Percentiles rank a stretch among this genome's conserved stretches.
These are phyloP conservation scores for Achaetomiella virescens DNA, from an alignment of 495 filamentous ascomycete genomes.

Conservation along the genomic window DNA sequence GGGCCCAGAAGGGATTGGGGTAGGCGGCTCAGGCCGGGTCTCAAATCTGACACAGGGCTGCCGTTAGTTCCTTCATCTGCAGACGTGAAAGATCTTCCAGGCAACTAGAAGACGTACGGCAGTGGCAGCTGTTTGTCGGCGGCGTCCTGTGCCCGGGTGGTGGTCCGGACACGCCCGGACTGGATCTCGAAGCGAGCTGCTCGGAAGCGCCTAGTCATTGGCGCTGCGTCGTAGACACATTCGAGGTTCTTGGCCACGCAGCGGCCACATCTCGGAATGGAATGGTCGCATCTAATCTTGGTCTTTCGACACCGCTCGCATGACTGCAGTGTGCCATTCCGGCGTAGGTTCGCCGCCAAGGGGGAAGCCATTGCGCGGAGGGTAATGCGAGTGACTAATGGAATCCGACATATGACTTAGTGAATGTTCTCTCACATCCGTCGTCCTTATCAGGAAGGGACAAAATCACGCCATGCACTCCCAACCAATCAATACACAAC, in stretches of 20 bases:
- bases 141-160: constrained; percentile 1
- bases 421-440: background rate
- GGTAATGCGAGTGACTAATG: background rate
- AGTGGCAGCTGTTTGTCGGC: constrained; percentile 1
- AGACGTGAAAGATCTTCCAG: background rate
- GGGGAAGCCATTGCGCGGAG: background rate
- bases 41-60: background rate
- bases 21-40: background rate
- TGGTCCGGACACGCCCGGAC: constrained; percentile 2
- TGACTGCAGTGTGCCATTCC: constrained; percentile 10
- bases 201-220: constrained; percentile 8
- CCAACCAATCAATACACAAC: background rate
- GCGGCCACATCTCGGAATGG: constrained; percentile 10
- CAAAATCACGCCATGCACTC: background rate
- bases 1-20: background rate
- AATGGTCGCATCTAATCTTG: constrained; percentile 15
- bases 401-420: background rate
- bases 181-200: constrained; percentile 7
- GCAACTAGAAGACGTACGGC: background rate
- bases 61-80: background rate
- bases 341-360: background rate
- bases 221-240: constrained; percentile 8
- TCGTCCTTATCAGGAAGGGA: background rate
- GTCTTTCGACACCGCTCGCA: constrained; percentile 11
- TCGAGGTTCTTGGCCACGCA: constrained; percentile 2